Conservation (phyloP, 352 stramenopile genomes). For the Pythium phragmitis region DNA sequence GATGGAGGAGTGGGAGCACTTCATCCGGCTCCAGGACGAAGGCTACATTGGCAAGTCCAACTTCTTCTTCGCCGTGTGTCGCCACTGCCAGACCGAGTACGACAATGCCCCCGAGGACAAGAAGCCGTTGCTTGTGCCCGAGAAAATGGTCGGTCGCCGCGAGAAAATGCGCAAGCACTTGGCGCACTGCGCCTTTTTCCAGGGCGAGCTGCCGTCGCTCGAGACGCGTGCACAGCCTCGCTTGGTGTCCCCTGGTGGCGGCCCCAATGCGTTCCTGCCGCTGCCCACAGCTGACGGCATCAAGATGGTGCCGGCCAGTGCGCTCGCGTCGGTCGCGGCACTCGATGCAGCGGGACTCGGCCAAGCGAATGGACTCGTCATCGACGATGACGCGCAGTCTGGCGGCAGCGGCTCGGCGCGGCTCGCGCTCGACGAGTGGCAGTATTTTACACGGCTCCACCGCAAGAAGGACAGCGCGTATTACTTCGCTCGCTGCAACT, state of each 20-base stretch:
- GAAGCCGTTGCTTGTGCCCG: slow-evolving; percentile 49
- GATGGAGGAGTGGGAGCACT: slow-evolving; percentile 84
- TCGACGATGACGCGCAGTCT: slow-evolving; percentile 5
- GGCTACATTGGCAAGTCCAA: slow-evolving; percentile 85
- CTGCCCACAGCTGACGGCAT: slow-evolving; percentile 27
- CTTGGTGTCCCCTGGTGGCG: slow-evolving; percentile 4
- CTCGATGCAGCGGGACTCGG: slow-evolving; percentile 13
- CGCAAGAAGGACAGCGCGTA: slow-evolving; percentile 73
- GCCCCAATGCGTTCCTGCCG: slow-evolving; percentile 28
- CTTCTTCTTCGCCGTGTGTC: slow-evolving; percentile 75
- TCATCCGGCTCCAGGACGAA: slow-evolving; percentile 68
- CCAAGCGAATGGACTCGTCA: not conserved
- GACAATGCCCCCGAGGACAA: slow-evolving; percentile 55
- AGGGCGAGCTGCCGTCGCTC: slow-evolving; percentile 56
- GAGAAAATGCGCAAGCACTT: slow-evolving; percentile 84
- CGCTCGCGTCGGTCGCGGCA: slow-evolving; percentile 16
- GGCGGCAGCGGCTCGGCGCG: slow-evolving; percentile 23
- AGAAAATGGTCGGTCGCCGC: slow-evolving; percentile 68
- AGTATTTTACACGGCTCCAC: slow-evolving; percentile 77
- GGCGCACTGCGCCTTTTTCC: slow-evolving; percentile 55
- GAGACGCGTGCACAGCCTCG: slow-evolving; percentile 31
- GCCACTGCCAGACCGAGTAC: slow-evolving; percentile 63
- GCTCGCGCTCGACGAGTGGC: slow-evolving; percentile 69
- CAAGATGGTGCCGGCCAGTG: slow-evolving; percentile 30
- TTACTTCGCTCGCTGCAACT: slow-evolving; percentile 79